A percentile compares a stretch with the other conserved stretches of the same genome.
phyloP scores from a whole-genome alignment of 306 rosid genomes.

The Sicyos edulis region DNA sequence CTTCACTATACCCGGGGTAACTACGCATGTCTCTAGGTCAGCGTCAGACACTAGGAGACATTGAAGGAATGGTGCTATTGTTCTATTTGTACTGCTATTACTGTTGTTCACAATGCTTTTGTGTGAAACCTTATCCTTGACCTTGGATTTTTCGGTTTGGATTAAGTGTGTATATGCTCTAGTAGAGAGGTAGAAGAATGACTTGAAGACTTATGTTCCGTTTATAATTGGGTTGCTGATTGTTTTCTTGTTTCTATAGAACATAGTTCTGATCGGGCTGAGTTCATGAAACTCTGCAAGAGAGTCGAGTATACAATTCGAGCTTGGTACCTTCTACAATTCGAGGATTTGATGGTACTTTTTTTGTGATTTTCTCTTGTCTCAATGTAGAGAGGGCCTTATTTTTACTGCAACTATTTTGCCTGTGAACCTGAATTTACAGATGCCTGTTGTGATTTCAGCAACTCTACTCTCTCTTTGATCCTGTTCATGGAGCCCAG shows the following conservation, averaged over 20 bases:
- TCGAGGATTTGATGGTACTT: slow-evolving; percentile 94
- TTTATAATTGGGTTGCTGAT: not conserved
- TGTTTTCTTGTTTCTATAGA: slow-evolving; percentile 40
- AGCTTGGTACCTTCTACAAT: slow-evolving; percentile 94
- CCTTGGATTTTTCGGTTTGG: not conserved
- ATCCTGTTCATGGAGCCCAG: slow-evolving; percentile 71
- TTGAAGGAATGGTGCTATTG: not conserved
- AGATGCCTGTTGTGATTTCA: slow-evolving; percentile 25
- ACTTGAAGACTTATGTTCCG: not conserved
- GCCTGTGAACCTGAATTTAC: not conserved
- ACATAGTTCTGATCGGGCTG: slow-evolving; percentile 63
- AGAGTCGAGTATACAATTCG: slow-evolving; percentile 88
- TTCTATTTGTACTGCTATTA: not conserved
- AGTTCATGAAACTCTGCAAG: slow-evolving; percentile 87
- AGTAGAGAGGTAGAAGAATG: not conserved
- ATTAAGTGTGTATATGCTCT: not conserved
- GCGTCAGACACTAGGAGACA: too few species aligned
- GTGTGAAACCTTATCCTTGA: not conserved
- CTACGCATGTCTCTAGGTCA: too few species aligned
- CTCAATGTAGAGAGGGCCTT: slow-evolving; percentile 10
- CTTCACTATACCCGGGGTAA: too few species aligned
- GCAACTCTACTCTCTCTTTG: slow-evolving; percentile 95
- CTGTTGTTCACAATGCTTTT: not conserved
- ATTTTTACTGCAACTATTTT: slow-evolving; percentile 23
- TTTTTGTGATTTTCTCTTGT: slow-evolving; percentile 16